These are phyloP conservation scores for Inga laurina DNA, from an alignment of 306 rosid species.

Conservation along the genomic window DNA sequence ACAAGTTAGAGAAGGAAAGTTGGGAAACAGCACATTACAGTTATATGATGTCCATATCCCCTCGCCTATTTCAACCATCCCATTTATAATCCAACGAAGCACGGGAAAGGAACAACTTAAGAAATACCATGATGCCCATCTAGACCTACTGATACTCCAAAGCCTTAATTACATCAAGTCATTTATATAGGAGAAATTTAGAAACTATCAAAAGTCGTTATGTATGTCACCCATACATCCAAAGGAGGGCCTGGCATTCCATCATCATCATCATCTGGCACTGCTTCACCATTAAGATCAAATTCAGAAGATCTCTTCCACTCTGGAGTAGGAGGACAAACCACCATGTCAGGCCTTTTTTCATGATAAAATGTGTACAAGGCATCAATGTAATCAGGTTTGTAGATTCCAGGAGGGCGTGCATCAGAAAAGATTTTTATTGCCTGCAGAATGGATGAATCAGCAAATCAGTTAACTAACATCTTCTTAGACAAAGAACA, in stretches of 20 bases:
- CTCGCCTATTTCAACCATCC: background rate
- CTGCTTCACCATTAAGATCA: constrained; percentile 98
- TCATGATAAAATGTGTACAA: constrained; percentile 90
- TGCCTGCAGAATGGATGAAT: constrained; percentile 63
- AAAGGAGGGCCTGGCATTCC: constrained; percentile 70
- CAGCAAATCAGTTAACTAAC: constrained; percentile 14
- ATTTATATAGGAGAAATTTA: constrained; percentile 24
- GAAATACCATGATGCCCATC: constrained; percentile 5
- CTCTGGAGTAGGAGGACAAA: constrained; percentile 95
- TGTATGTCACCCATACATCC: constrained; percentile 60
- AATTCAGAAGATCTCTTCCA: constrained; percentile 97
- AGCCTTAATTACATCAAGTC: background rate
- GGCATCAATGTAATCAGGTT: constrained; percentile 90
- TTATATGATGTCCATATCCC: background rate
- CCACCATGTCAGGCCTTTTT: constrained; percentile 75
- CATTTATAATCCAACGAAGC: background rate
- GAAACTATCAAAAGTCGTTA: constrained; percentile 31
- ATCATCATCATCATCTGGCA: constrained; percentile 85
- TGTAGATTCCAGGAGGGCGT: constrained; percentile 99
- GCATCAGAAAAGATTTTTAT: constrained; percentile 77
- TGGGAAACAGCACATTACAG: background rate
- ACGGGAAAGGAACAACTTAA: background rate
- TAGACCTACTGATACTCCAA: background rate
- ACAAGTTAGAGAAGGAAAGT: background rate
- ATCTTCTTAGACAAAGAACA: constrained; percentile 2